These are phyloP conservation scores for Vachellia collinsii DNA, from an alignment of 306 rosid species.

Conservation along the genomic window DNA sequence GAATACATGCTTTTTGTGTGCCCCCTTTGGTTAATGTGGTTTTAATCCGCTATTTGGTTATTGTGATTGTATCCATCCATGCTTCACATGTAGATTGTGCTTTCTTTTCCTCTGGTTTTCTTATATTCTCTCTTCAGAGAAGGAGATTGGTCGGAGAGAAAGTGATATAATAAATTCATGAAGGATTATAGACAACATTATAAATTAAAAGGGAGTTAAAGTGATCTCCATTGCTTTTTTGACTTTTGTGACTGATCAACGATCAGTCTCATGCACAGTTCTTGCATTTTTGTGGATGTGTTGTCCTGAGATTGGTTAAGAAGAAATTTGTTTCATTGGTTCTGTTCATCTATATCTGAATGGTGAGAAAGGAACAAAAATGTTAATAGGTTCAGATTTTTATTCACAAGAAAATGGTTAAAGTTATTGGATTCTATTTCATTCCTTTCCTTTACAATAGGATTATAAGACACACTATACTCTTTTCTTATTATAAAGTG, in stretches of 20 bases:
- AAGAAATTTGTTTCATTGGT: not conserved
- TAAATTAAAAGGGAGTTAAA: not conserved
- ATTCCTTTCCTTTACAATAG: not conserved
- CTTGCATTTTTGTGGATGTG: not conserved
- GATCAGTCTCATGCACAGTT: not conserved
- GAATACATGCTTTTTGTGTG: slow-evolving; percentile 14
- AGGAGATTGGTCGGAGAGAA: not conserved
- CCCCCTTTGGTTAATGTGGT: slow-evolving; percentile 1
- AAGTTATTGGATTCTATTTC: not conserved
- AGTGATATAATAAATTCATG: not conserved
- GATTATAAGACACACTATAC: not conserved
- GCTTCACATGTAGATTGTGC: slow-evolving; percentile 5
- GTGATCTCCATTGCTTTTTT: not conserved
- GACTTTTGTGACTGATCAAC: not conserved
- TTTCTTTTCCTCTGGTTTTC: not conserved
- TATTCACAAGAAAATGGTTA: not conserved
- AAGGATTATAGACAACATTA: not conserved
- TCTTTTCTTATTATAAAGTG: slow-evolving; percentile 31
- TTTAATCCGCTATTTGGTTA: slow-evolving; percentile 13
- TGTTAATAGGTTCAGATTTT: not conserved
- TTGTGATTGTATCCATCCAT: slow-evolving; percentile 5
- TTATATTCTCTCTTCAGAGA: not conserved
- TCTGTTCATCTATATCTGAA: not conserved
- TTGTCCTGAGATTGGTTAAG: slow-evolving; percentile 1
- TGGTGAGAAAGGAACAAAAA: not conserved